A percentile compares a stretch with the other conserved stretches of the same genome.
Evolutionary conservation across 495 filamentous ascomycete genomes (phyloP).

Genomic region (Platismatia glauca): DNA sequence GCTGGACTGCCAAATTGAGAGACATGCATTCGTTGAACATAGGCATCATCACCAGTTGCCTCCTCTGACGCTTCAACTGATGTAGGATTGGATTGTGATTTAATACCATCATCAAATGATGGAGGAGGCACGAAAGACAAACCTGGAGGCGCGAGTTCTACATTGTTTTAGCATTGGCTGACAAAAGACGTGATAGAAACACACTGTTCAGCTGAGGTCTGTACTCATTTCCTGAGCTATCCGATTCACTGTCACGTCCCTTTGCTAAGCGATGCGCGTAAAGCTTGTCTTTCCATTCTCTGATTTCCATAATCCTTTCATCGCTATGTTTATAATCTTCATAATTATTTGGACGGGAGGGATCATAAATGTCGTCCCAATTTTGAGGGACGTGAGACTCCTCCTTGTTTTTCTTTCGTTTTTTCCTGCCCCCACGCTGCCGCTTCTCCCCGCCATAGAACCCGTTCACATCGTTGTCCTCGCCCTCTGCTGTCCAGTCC

Average conservation of each 20-base stretch:
- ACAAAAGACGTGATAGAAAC: constrained; percentile 21
- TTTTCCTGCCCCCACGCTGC: constrained; percentile 73
- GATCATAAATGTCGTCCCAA: constrained; percentile 93
- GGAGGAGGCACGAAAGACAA: constrained; percentile 70
- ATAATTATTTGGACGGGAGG: constrained; percentile 72
- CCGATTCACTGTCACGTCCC: constrained; percentile 44
- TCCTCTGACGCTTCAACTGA: constrained; percentile 41
- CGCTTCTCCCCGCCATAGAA: constrained; percentile 56
- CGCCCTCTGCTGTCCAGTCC: constrained; percentile 68
- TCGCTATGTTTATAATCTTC: constrained; percentile 81
- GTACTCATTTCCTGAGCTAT: constrained; percentile 46
- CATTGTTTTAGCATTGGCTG: constrained; percentile 1
- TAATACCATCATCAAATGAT: constrained; percentile 32
- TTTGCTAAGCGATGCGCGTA: constrained; percentile 63
- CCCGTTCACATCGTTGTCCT: constrained; percentile 62
- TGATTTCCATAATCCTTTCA: constrained; percentile 67
- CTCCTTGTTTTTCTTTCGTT: constrained; percentile 73
- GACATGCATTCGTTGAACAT: constrained; percentile 53
- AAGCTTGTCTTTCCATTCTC: constrained; percentile 80
- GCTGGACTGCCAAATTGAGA: constrained; percentile 22
- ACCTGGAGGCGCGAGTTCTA: constrained; percentile 60
- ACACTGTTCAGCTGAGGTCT: constrained; percentile 43
- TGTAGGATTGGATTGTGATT: constrained; percentile 32
- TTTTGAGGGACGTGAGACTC: constrained; percentile 54
- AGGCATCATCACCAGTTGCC: constrained; percentile 62